Percentiles rank a stretch among this genome's conserved stretches.
phyloP scores from a whole-genome alignment of 768 basidiomycete genomes.

The Amanita pallidorosea region DNA sequence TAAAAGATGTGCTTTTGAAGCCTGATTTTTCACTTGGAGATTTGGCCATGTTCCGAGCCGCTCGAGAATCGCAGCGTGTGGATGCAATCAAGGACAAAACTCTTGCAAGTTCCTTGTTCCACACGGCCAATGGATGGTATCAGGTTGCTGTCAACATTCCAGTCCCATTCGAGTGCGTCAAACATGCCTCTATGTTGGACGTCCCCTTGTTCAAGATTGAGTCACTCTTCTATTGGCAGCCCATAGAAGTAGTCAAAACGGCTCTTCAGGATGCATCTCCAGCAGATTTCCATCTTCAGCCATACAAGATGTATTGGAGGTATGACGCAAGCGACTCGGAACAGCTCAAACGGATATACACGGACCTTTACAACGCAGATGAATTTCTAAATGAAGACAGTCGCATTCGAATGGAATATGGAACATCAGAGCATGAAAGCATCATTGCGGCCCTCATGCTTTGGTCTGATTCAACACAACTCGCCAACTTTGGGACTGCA shows the following conservation, averaged over 20 bases:
- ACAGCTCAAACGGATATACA: conserved; percentile 10
- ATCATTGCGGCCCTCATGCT: not conserved
- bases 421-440: not conserved
- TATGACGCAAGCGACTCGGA: conserved; percentile 5
- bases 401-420: conserved; percentile 6
- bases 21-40: conserved; percentile 13
- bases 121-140: conserved; percentile 1
- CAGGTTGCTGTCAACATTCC: conserved; percentile 11
- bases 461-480: not conserved
- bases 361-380: conserved; percentile 18
- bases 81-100: conserved; percentile 10
- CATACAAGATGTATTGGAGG: conserved; percentile 15
- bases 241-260: conserved; percentile 14
- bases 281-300: conserved; percentile 16
- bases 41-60: conserved; percentile 11
- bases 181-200: conserved; percentile 7
- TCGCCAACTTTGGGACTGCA: not conserved
- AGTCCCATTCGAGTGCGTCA: conserved; percentile 16
- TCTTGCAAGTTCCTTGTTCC: conserved; percentile 8
- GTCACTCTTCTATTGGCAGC: conserved; percentile 15
- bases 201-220: conserved; percentile 12
- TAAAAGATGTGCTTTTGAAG: conserved; percentile 13
- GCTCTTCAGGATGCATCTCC: conserved; percentile 13
- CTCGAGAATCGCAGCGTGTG: conserved; percentile 8
- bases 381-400: conserved; percentile 14